Evolutionary conservation across 2,329 filamentous ascomycete species (phyloP), one percentile per base, ranked within the genome.

Genomic region (Hyphodiscus sp.): DNA sequence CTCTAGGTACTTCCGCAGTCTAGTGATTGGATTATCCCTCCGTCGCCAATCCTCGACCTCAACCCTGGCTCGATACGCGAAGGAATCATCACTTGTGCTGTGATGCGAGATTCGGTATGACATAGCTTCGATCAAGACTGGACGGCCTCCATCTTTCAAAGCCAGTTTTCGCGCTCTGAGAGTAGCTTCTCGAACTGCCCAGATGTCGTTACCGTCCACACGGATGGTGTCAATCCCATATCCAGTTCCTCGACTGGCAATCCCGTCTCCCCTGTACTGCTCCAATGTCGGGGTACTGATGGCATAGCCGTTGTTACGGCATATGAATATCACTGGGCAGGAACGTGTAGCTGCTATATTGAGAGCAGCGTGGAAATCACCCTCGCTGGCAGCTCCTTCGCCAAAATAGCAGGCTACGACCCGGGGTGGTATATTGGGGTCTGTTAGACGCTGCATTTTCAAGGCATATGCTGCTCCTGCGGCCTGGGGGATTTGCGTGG

Each of bases 51-150:
- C 89, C 68, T 96, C 88, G 8, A 99, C 94, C 67, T 99, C 94
- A 0, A 96, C 85, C 23, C 87, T 83, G 1, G 91, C 91, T 9
- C 94, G 87, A 73, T 99, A 99, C 0, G 94, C 94, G 66, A 96
- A 99, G 23, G 88, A 94, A 72, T 99, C 94, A 67, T 99, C 94
- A 0, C 88, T 94, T 0, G 94, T 99, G 71, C 90, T 96, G 74
- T 99, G 94, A 68, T 99, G 91, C 7, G 89, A 92, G 44, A 97
- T 91, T n/a, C 94, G 90, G 72, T 99, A 99, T 20, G 89, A 92
- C 89, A 99, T 95, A 52, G 91, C 91, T 72, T 99, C 94, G 42
- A 99, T 86, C 8, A 99, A 75, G 0, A 99, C 81, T n/a, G 89
- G 89, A 44, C 60, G 57, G 1, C 65, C 63, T 5, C 61, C 64